Evolutionary conservation across 345 rosid genomes (phyloP), one percentile per base, ranked within the genome.

Genomic region (Combretum micranthum): DNA sequence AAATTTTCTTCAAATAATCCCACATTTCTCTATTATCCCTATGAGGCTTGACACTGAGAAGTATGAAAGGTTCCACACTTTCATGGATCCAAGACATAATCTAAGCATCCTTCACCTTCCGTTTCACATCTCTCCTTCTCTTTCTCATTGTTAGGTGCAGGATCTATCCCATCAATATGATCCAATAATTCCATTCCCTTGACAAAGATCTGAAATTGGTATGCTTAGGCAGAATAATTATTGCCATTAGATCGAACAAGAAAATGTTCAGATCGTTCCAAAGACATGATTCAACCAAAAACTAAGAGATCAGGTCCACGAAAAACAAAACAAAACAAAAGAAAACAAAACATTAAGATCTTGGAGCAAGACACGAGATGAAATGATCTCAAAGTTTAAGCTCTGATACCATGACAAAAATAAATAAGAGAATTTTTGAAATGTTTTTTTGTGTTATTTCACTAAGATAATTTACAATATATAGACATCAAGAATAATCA

Each of bases 151-250:
- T 39, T 25, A 61, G 65, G 48, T 0, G 57, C 53, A 19, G 23
- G 56, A 15, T 64, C 53, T 25, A 5, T 44, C n/a, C n/a, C n/a
- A n/a, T n/a, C n/a, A n/a, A n/a, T n/a, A n/a, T n/a, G n/a, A n/a
- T n/a, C n/a, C n/a, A 26, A 57, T 1, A 61, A 26, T 15, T 65
- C 44, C 1, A 61, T 61, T 20, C 57, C 44, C 0, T 1, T 39
- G n/a, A 71, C 37, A 56, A 46, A 60, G 0, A 60, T 15, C 20
- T 5, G 20, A 20, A 65, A 61, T 25, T 70, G 44, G 19, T 60
- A 65, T 20, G 61, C 53, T 37, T 61, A 71, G 0, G 55, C 2
- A 7, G 47, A 50, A 64, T 53, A 59, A 15, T 60, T 64, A 13
- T 69, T 64, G 15, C 22, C 37, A 2, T 16, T 57, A 12, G 61